phyloP scores from a whole-genome alignment of 2,329 filamentous ascomycete species.

The Aspergillus pseudonomiae region DNA sequence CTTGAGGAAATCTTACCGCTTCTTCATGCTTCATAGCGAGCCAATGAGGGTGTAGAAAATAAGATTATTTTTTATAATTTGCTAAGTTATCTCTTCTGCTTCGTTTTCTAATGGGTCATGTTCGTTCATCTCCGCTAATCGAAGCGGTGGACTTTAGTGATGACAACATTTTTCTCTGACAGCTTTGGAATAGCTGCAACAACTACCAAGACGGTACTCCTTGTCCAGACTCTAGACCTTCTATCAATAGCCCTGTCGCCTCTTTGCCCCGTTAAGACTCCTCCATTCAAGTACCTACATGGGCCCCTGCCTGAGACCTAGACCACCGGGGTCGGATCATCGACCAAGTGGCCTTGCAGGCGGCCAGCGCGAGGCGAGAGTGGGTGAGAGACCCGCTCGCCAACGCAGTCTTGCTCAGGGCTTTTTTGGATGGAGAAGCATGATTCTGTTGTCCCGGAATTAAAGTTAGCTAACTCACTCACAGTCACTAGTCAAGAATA shows the following conservation, averaged over 20 bases:
- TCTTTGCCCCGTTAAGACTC: slow-evolving; percentile 15
- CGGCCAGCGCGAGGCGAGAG: slow-evolving; percentile 26
- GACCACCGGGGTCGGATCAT: slow-evolving; percentile 15
- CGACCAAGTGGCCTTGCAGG: slow-evolving; percentile 31
- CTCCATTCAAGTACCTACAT: slow-evolving; percentile 23
- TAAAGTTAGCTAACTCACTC: slow-evolving; percentile 23
- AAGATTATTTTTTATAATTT: neutral
- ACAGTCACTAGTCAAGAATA: slow-evolving; percentile 9
- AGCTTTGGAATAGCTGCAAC: neutral
- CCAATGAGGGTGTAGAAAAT: neutral
- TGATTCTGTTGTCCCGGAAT: slow-evolving; percentile 21
- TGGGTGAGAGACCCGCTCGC: slow-evolving; percentile 27
- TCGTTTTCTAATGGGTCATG: neutral
- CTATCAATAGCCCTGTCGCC: slow-evolving; percentile 6
- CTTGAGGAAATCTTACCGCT: neutral
- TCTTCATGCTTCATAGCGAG: neutral
- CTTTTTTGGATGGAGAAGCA: slow-evolving; percentile 12
- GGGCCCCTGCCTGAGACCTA: slow-evolving; percentile 17
- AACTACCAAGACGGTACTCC: neutral
- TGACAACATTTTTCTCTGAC: neutral
- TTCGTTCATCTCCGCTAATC: neutral
- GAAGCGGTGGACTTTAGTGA: neutral
- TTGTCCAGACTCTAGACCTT: slow-evolving; percentile 11
- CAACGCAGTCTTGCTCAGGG: slow-evolving; percentile 21
- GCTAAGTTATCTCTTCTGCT: neutral